These are phyloP conservation scores for Ilyonectria destructans DNA, from an alignment of 2,329 filamentous ascomycete genomes.

Conservation along the genomic window DNA sequence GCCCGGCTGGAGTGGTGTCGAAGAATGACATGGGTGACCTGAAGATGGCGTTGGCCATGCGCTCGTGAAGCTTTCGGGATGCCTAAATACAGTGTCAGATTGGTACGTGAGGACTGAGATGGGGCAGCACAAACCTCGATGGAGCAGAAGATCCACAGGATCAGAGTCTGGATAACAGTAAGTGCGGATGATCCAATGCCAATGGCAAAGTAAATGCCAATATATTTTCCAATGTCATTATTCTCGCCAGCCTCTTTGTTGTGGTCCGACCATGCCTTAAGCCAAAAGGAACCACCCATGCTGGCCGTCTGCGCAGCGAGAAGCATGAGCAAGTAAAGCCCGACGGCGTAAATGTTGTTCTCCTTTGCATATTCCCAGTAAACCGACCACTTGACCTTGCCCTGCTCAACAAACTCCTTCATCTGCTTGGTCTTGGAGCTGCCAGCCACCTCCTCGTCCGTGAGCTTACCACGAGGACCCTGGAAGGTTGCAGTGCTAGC, in stretches of 20 bases:
- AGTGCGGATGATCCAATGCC: constrained; percentile 89
- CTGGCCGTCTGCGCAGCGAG: constrained; percentile 86
- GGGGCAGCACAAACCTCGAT: constrained; percentile 80
- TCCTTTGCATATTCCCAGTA: constrained; percentile 96
- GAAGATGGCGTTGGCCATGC: constrained; percentile 98
- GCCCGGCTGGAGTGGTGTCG: constrained; percentile 95
- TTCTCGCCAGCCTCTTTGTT: constrained; percentile 82
- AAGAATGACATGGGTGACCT: constrained; percentile 99
- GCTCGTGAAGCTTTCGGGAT: constrained; percentile 94
- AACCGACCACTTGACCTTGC: constrained; percentile 96
- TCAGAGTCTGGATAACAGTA: constrained; percentile 92
- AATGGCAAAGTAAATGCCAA: constrained; percentile 96
- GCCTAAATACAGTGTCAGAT: constrained; percentile 68
- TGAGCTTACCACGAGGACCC: constrained; percentile 86
- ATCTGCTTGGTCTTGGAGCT: constrained; percentile 85
- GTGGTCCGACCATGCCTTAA: constrained; percentile 91
- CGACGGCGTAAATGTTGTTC: constrained; percentile 89
- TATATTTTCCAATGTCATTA: constrained; percentile 86
- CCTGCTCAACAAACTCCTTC: constrained; percentile 93
- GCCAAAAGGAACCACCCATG: constrained; percentile 91
- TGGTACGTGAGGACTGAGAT: not conserved
- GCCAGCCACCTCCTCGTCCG: constrained; percentile 84
- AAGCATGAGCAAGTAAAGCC: constrained; percentile 83
- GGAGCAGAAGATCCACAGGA: constrained; percentile 99
- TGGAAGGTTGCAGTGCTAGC: constrained; percentile 94